Evolutionary conservation across 106 monocot genomes (phyloP).

Genomic region (Dendrobium officinale): DNA sequence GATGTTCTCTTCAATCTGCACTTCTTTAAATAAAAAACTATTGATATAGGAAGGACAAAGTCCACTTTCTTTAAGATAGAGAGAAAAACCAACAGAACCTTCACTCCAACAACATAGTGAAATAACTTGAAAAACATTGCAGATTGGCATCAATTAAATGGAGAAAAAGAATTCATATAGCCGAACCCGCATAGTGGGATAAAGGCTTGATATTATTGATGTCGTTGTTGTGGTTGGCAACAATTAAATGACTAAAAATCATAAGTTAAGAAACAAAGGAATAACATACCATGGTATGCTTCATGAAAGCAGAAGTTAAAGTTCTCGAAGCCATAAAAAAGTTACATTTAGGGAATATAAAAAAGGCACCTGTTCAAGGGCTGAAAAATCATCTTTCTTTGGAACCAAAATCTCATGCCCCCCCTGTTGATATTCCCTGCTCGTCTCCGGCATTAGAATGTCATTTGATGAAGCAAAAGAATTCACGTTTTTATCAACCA

Average conservation of each 20-base stretch:
- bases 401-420: constrained; percentile 17
- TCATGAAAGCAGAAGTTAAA: background rate
- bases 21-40: too few relatives aligned
- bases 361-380: constrained; percentile 74
- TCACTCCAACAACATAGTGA: background rate
- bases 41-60: too few relatives aligned
- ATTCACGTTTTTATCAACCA: constrained; percentile 20
- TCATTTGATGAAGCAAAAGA: constrained; percentile 20
- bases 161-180: background rate
- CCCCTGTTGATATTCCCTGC: constrained; percentile 12
- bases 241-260: background rate
- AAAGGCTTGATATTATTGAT: too few relatives aligned
- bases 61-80: background rate
- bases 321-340: background rate
- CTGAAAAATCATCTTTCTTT: constrained; percentile 71
- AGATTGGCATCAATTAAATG: background rate
- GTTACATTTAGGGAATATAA: background rate
- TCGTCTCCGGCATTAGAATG: constrained; percentile 2
- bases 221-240: background rate
- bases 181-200: too few relatives aligned
- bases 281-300: background rate
- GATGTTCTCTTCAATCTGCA: too few relatives aligned
- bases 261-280: background rate
- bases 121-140: background rate
- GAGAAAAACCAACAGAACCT: background rate